Evolutionary conservation across 1,284 basidiomycete genomes (phyloP).

Genomic region (Cryptococcus sp.): DNA sequence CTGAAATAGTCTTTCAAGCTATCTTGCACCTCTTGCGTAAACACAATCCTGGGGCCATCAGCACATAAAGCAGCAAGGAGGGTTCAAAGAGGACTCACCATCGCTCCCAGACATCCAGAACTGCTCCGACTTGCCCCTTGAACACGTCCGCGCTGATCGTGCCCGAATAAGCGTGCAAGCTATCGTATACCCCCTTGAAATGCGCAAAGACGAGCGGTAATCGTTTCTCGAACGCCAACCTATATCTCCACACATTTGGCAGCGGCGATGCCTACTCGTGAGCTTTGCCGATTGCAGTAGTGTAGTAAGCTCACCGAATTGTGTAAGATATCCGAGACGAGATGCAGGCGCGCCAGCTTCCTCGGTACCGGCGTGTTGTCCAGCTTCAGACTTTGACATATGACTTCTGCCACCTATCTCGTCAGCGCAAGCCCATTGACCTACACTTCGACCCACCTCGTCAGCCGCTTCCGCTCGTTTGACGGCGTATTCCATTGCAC

Average conservation of each 20-base stretch:
- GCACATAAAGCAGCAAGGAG: background rate
- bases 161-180: conserved; percentile 64
- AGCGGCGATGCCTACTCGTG: conserved; percentile 37
- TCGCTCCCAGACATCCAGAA: conserved; percentile 91
- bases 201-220: conserved; percentile 88
- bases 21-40: conserved; percentile 71
- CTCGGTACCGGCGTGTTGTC: conserved; percentile 87
- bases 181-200: conserved; percentile 83
- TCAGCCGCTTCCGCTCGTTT: conserved; percentile 90
- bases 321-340: conserved; percentile 95
- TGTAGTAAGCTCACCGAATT: conserved; percentile 59
- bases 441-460: conserved; percentile 55
- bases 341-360: conserved; percentile 88
- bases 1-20: conserved; percentile 67
- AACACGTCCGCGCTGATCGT: conserved; percentile 89
- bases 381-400: conserved; percentile 73
- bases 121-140: conserved; percentile 75
- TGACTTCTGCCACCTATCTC: conserved; percentile 71
- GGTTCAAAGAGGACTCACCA: conserved; percentile 50
- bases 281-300: background rate
- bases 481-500: conserved; percentile 91
- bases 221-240: conserved; percentile 80
- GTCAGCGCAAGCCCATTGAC: background rate
- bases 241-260: conserved; percentile 73
- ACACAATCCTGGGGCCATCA: conserved; percentile 63